These are phyloP conservation scores for Metarhizium robertsii DNA, from an alignment of 2,329 filamentous ascomycete genomes.

Conservation along the genomic window DNA sequence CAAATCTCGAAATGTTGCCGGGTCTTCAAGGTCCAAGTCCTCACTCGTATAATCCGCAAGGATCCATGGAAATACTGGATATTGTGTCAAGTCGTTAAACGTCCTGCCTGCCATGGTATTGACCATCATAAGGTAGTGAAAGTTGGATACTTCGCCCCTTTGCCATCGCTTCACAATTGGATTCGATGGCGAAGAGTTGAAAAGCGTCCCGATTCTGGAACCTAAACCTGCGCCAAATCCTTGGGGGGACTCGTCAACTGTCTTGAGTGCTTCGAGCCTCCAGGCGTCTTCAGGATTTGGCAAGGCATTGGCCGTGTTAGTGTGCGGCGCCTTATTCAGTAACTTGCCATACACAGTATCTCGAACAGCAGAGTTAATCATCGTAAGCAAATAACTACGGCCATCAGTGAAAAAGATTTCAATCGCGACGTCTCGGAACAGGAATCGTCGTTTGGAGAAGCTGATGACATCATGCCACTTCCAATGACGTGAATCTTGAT, in stretches of 20 bases:
- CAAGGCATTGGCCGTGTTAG: conserved; percentile 57
- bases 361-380: conserved; percentile 61
- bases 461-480: conserved; percentile 91
- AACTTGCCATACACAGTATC: conserved; percentile 77
- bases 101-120: conserved; percentile 96
- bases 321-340: conserved; percentile 69
- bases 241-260: conserved; percentile 49
- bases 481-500: conserved; percentile 85
- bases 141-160: conserved; percentile 92
- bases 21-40: conserved; percentile 78
- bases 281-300: conserved; percentile 80
- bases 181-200: conserved; percentile 73
- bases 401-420: conserved; percentile 97
- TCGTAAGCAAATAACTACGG: conserved; percentile 84
- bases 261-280: conserved; percentile 78
- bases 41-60: conserved; percentile 92
- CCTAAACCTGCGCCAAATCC: conserved; percentile 71
- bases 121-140: conserved; percentile 96
- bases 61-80: conserved; percentile 96
- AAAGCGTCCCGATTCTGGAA: conserved; percentile 85
- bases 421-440: conserved; percentile 93
- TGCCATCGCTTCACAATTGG: conserved; percentile 86
- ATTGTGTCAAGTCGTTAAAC: conserved; percentile 96
- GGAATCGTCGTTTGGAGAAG: conserved; percentile 87
- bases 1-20: conserved; percentile 78